Conservation (phyloP, 768 basidiomycete species). For the Amanita molliuscula region DNA sequence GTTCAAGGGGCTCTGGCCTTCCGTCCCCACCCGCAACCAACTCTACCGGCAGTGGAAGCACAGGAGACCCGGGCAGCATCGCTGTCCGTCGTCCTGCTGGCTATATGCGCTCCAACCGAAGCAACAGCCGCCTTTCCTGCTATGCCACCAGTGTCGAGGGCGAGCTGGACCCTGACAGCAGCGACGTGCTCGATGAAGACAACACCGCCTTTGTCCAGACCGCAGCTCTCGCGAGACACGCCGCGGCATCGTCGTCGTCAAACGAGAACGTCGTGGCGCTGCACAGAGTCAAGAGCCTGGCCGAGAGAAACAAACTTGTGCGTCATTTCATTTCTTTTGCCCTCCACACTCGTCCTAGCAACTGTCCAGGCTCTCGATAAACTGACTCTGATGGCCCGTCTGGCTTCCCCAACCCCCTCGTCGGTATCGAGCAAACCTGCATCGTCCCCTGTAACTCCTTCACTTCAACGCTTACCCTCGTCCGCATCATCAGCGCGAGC, state of each 20-base stretch:
- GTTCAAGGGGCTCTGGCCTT: constrained; percentile 50
- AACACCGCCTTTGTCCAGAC: constrained; percentile 44
- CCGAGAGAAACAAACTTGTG: constrained; percentile 67
- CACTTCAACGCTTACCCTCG: constrained; percentile 23
- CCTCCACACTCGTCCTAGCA: constrained; percentile 4
- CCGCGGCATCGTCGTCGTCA: constrained; percentile 13
- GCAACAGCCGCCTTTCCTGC: constrained; percentile 15
- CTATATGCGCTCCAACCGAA: constrained; percentile 7
- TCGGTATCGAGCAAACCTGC: constrained; percentile 17
- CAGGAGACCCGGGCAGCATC: constrained; percentile 44
- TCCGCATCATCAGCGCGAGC: constrained; percentile 12
- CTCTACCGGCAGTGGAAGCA: constrained; percentile 75
- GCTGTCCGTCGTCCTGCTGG: constrained; percentile 15
- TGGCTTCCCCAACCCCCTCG: constrained; percentile 45
- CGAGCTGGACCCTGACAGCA: constrained; percentile 29
- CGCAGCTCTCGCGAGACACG: constrained; percentile 21
- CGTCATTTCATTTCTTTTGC: constrained; percentile 17
- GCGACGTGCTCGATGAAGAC: constrained; percentile 49
- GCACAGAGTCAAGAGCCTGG: constrained; percentile 59
- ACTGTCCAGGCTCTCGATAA: constrained; percentile 53
- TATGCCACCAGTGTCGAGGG: constrained; percentile 18
- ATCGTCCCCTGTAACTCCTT: constrained; percentile 17
- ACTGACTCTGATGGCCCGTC: constrained; percentile 46
- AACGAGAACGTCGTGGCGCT: constrained; percentile 51
- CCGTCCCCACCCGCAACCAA: constrained; percentile 83